A percentile compares a stretch with the other conserved stretches of the same genome.
Evolutionary conservation across 768 basidiomycete genomes (phyloP).

Genomic region (Russula sp.): DNA sequence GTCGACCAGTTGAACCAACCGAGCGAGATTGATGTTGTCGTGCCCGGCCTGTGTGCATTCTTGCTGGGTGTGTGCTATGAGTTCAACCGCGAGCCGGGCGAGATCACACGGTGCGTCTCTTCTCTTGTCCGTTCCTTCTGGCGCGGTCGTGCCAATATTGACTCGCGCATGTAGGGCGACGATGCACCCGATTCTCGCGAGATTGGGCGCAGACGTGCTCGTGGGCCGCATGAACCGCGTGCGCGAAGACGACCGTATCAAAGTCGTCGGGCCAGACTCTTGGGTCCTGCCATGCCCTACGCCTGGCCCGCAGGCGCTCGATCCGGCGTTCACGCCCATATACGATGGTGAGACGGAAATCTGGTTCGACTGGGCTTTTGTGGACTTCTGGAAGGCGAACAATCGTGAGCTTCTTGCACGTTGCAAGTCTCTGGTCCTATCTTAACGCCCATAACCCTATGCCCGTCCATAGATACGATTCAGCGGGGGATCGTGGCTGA

Average conservation of each 20-base stretch:
- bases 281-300: constrained; percentile 57
- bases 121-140: background rate
- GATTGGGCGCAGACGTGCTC: constrained; percentile 86
- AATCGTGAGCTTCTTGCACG: constrained; percentile 52
- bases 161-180: constrained; percentile 49
- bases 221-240: constrained; percentile 80
- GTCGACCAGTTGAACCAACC: constrained; percentile 93
- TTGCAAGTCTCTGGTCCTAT: background rate
- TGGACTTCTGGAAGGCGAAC: constrained; percentile 98
- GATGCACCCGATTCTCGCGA: constrained; percentile 83
- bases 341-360: constrained; percentile 67
- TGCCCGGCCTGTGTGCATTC: constrained; percentile 89
- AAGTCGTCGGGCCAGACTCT: constrained; percentile 78
- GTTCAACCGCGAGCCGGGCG: constrained; percentile 91
- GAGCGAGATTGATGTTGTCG: constrained; percentile 74
- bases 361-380: constrained; percentile 98
- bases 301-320: constrained; percentile 28
- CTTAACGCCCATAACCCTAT: background rate
- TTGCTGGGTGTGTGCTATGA: constrained; percentile 93
- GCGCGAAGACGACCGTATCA: constrained; percentile 91
- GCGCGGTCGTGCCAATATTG: background rate
- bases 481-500: constrained; percentile 68
- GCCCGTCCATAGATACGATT: constrained; percentile 50
- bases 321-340: constrained; percentile 34
- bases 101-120: constrained; percentile 74